Percentiles rank a stretch among this genome's conserved stretches.
Evolutionary conservation across 495 filamentous ascomycete genomes (phyloP).

Genomic region (Hypoxylon trugodes): DNA sequence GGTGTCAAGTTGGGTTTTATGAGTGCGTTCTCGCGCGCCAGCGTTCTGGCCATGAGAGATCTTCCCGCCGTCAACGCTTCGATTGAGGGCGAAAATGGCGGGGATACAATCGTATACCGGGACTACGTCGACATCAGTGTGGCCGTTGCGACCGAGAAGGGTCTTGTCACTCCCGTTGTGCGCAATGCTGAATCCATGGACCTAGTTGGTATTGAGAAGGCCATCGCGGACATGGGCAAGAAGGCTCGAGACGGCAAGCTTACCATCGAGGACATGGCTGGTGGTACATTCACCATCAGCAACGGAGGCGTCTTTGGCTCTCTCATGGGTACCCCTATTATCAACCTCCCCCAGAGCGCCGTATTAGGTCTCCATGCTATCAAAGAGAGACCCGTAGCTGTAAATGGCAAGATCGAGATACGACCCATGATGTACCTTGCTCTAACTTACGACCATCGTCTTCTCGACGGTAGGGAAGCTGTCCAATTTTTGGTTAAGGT

Average conservation of each 20-base stretch:
- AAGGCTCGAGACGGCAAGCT: constrained; percentile 98
- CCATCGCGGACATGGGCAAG: constrained; percentile 93
- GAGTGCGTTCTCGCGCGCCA: constrained; percentile 94
- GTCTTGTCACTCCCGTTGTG: constrained; percentile 94
- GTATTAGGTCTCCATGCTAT: constrained; percentile 98
- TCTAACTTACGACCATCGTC: constrained; percentile 95
- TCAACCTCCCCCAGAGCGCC: constrained; percentile 95
- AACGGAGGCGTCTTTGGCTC: constrained; percentile 78
- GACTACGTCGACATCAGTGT: constrained; percentile 99
- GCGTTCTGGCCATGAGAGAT: constrained; percentile 91
- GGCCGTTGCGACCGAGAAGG: constrained; percentile 97
- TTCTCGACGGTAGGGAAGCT: constrained; percentile 94
- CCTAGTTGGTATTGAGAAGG: constrained; percentile 85
- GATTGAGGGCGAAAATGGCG: constrained; percentile 93
- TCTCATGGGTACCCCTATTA: constrained; percentile 98
- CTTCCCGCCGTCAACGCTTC: constrained; percentile 96
- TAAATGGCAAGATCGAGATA: constrained; percentile 93
- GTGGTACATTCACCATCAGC: constrained; percentile 98
- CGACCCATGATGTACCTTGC: constrained; percentile 99
- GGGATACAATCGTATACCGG: constrained; percentile 96
- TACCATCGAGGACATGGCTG: constrained; percentile 99
- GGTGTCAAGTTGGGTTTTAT: constrained; percentile 99
- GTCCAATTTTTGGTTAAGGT: constrained; percentile 98
- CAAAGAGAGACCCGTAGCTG: constrained; percentile 88
- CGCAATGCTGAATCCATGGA: constrained; percentile 91